Percentiles rank a stretch among this genome's conserved stretches.
These are phyloP conservation scores for Solanum etuberosum DNA, from an alignment of 257 asterid species.

Conservation along the genomic window DNA sequence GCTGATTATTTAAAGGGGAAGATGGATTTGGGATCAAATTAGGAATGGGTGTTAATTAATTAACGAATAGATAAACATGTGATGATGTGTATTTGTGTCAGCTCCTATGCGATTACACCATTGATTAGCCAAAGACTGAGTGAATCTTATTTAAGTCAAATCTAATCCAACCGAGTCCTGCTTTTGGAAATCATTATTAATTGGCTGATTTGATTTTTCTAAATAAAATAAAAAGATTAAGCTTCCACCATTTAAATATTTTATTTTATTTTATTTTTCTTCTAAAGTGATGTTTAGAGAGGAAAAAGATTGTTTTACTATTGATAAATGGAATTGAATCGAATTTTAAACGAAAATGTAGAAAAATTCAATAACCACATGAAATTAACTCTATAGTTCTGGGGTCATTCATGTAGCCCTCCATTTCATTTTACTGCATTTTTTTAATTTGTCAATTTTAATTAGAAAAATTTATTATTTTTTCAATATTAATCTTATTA, in stretches of 20 bases:
- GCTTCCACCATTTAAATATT: neutral
- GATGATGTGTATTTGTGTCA: constrained; percentile 2
- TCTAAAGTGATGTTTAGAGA: neutral
- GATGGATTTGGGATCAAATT: neutral
- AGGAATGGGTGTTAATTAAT: neutral
- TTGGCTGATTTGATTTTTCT: neutral
- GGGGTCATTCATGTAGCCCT: neutral
- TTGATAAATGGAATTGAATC: too few species aligned
- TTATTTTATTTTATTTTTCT: neutral
- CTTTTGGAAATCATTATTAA: neutral
- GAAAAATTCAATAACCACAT: neutral
- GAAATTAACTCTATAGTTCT: neutral
- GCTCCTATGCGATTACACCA: neutral
- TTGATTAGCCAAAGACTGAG: neutral
- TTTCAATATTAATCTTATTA: neutral
- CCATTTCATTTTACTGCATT: neutral
- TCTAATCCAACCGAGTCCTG: neutral
- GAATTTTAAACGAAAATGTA: neutral
- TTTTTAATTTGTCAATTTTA: neutral
- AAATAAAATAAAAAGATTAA: neutral
- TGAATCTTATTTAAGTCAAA: neutral
- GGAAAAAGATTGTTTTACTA: too few species aligned
- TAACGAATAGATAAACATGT: neutral
- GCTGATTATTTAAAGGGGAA: neutral
- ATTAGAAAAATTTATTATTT: too few species aligned